phyloP scores from a whole-genome alignment of 192 early-diverging fungal species.

The Backusella sp. region DNA sequence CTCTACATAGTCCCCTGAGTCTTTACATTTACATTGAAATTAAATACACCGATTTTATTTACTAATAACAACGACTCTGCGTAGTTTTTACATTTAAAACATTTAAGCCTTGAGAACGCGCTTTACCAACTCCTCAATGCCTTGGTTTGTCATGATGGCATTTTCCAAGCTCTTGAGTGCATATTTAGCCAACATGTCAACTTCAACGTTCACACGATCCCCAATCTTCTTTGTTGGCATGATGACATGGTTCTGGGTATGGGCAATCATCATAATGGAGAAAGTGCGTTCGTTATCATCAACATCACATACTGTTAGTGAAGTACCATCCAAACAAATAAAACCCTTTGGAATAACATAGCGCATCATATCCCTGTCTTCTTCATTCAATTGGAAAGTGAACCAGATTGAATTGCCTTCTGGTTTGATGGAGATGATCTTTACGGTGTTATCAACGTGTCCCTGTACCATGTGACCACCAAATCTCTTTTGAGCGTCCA shows the following conservation, averaged over 20 bases:
- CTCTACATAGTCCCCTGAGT: background rate
- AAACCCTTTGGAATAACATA: slow-evolving; percentile 97
- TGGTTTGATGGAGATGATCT: slow-evolving; percentile 69
- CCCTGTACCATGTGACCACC: slow-evolving; percentile 98
- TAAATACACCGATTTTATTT: background rate
- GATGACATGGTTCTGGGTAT: slow-evolving; percentile 85
- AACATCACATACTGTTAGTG: slow-evolving; percentile 90
- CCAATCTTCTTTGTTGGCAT: slow-evolving; percentile 72
- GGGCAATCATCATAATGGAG: slow-evolving; percentile 93
- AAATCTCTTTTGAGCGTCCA: slow-evolving; percentile 82
- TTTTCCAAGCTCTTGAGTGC: slow-evolving; percentile 70
- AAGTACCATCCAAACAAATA: slow-evolving; percentile 91
- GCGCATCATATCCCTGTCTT: slow-evolving; percentile 58
- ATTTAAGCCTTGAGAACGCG: slow-evolving; percentile 18
- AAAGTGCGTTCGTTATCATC: slow-evolving; percentile 74
- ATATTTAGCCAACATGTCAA: slow-evolving; percentile 98
- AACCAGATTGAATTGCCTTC: slow-evolving; percentile 88
- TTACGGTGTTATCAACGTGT: slow-evolving; percentile 88
- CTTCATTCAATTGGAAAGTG: slow-evolving; percentile 56
- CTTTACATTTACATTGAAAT: background rate
- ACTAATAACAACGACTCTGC: background rate
- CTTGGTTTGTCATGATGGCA: slow-evolving; percentile 60
- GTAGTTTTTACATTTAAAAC: background rate
- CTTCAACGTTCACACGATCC: slow-evolving; percentile 89
- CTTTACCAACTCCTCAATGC: slow-evolving; percentile 35